These are phyloP conservation scores for Lasiodiplodia theobromae DNA, from an alignment of 2,329 filamentous ascomycete genomes.

Conservation along the genomic window DNA sequence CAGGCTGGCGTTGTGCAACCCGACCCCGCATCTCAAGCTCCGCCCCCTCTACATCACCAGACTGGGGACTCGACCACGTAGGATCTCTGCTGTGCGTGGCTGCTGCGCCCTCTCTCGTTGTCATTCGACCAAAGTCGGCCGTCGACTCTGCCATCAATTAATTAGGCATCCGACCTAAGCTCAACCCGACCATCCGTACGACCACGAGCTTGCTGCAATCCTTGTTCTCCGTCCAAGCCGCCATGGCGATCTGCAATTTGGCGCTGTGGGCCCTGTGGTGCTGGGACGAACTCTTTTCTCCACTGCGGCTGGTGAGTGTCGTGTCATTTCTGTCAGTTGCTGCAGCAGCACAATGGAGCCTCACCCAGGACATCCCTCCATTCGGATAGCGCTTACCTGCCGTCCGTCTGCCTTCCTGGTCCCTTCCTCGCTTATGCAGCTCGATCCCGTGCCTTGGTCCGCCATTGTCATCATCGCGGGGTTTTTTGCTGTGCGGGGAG, in stretches of 20 bases:
- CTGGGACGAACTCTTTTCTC: neutral
- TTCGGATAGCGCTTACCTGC: neutral
- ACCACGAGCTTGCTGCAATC: neutral
- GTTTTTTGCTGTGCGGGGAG: constrained; percentile 13
- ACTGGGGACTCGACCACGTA: neutral
- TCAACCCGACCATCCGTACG: no score
- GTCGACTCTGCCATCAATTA: neutral
- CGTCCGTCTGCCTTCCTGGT: neutral
- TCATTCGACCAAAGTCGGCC: neutral
- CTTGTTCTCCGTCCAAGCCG: neutral
- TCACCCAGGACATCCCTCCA: neutral
- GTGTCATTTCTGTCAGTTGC: constrained; percentile 11
- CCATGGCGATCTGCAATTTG: constrained; percentile 11
- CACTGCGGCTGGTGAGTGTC: constrained; percentile 18
- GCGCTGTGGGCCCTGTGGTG: constrained; percentile 17
- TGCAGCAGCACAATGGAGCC: neutral
- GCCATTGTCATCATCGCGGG: constrained; percentile 16
- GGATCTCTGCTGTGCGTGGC: neutral
- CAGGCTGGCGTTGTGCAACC: neutral
- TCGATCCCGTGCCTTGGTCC: constrained; percentile 14
- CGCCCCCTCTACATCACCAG: neutral
- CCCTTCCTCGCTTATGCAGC: constrained; percentile 15
- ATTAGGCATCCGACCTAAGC: neutral
- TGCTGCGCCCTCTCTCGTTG: neutral
- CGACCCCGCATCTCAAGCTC: neutral